Conservation (phyloP, 257 asterid genomes). For the Gardenia jasminoides region DNA sequence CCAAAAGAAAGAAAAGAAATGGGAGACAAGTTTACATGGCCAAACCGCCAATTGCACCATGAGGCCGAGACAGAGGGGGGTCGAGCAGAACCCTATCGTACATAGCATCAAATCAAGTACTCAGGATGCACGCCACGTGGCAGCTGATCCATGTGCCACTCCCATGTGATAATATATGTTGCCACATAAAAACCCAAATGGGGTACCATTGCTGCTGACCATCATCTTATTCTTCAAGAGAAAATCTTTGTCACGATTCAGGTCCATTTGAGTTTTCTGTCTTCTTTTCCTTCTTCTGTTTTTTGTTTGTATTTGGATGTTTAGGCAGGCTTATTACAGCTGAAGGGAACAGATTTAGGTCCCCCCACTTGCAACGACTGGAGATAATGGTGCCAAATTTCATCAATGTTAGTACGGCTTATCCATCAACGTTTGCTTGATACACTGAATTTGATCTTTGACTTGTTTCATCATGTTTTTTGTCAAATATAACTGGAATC, state of each 20-base stretch:
- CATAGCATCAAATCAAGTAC: background rate
- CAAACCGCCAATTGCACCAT: constrained; percentile 45
- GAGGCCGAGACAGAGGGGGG: constrained; percentile 28
- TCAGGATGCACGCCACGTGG: constrained; percentile 25
- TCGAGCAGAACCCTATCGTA: constrained; percentile 21
- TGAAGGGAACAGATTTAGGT: background rate
- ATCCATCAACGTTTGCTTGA: background rate
- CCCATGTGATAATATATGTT: constrained; percentile 22
- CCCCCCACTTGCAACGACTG: background rate
- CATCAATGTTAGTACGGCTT: constrained; percentile 1
- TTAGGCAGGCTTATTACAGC: background rate
- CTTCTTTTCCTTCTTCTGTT: background rate
- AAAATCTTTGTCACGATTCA: constrained; percentile 4
- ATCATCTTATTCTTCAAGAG: background rate
- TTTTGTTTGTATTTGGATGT: background rate
- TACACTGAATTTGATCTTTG: background rate
- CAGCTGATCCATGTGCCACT: constrained; percentile 30
- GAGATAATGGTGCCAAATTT: constrained; percentile 3
- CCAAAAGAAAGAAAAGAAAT: background rate
- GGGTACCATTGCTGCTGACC: constrained; percentile 1
- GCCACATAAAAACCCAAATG: constrained; percentile 14
- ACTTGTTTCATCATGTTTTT: background rate
- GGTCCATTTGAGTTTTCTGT: background rate
- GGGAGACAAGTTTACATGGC: constrained; percentile 52
- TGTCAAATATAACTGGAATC: background rate